A percentile compares a stretch with the other conserved stretches of the same genome.
phyloP scores from a whole-genome alignment of 2,329 filamentous ascomycete genomes.

The Graphilbum fragrans region DNA sequence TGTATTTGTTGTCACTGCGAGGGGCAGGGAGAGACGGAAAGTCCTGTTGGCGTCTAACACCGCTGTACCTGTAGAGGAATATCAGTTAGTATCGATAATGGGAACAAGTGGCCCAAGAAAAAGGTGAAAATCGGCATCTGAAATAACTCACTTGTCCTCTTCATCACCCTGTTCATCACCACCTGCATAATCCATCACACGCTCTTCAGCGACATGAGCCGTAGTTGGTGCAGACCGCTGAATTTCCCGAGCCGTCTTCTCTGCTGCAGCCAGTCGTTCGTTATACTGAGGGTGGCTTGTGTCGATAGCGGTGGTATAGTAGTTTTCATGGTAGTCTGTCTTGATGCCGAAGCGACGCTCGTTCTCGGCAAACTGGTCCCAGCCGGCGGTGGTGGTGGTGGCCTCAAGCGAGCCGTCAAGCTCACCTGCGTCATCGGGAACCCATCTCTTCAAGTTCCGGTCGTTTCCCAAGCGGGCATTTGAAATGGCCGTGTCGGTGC shows the following conservation, averaged over 20 bases:
- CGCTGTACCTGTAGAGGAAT: slow-evolving; percentile 58
- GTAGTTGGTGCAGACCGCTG: slow-evolving; percentile 64
- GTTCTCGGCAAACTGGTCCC: slow-evolving; percentile 94
- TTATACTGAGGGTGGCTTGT: slow-evolving; percentile 72
- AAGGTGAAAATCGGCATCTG: not conserved
- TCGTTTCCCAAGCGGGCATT: slow-evolving; percentile 57
- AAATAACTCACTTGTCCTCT: slow-evolving; percentile 64
- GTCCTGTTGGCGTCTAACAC: slow-evolving; percentile 65
- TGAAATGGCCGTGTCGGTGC: slow-evolving; percentile 82
- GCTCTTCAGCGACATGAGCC: slow-evolving; percentile 80
- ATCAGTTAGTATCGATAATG: slow-evolving; percentile 1
- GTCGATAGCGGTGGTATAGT: slow-evolving; percentile 89
- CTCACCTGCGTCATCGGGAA: slow-evolving; percentile 51
- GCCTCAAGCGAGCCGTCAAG: slow-evolving; percentile 63
- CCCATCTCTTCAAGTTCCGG: slow-evolving; percentile 71
- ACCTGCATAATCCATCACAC: slow-evolving; percentile 56
- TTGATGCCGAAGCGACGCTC: slow-evolving; percentile 77
- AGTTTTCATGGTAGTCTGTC: slow-evolving; percentile 85
- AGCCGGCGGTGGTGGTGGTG: slow-evolving; percentile 36
- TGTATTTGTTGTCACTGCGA: slow-evolving; percentile 65
- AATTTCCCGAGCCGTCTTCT: slow-evolving; percentile 80
- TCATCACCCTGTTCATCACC: slow-evolving; percentile 63
- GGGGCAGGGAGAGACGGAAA: slow-evolving; percentile 49
- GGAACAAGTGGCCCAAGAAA: not conserved
- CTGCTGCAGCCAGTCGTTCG: slow-evolving; percentile 65